phyloP scores from a whole-genome alignment of 495 filamentous ascomycete genomes.

The Penicillium waksmanii region DNA sequence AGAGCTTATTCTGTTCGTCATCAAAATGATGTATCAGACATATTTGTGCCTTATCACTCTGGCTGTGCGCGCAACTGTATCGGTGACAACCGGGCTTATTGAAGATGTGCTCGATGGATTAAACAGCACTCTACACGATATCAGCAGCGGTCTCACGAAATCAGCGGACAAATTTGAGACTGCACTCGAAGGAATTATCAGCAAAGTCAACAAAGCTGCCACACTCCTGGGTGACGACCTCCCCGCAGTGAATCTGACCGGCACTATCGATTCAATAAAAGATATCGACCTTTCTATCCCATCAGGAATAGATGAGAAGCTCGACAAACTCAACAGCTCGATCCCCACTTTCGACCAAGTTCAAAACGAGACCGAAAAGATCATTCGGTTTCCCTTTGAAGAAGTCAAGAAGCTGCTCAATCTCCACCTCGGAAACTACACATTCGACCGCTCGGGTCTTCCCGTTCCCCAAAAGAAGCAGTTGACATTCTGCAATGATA shows the following conservation, averaged over 20 bases:
- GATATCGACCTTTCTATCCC: slow-evolving; percentile 64
- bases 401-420: slow-evolving; percentile 72
- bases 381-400: slow-evolving; percentile 79
- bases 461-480: slow-evolving; percentile 79
- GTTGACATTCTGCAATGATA: slow-evolving; percentile 85
- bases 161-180: slow-evolving; percentile 60
- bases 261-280: slow-evolving; percentile 64
- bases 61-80: slow-evolving; percentile 74
- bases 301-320: slow-evolving; percentile 59
- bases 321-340: slow-evolving; percentile 70
- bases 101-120: slow-evolving; percentile 72
- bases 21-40: slow-evolving; percentile 85
- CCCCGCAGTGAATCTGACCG: slow-evolving; percentile 62
- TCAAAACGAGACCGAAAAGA: slow-evolving; percentile 71
- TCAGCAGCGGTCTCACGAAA: slow-evolving; percentile 64
- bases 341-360: slow-evolving; percentile 85
- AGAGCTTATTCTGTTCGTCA: slow-evolving; percentile 83
- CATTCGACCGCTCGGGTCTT: slow-evolving; percentile 75
- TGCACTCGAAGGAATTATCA: slow-evolving; percentile 61
- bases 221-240: slow-evolving; percentile 38
- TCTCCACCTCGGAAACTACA: slow-evolving; percentile 65
- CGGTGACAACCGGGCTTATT: slow-evolving; percentile 67
- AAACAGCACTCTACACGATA: slow-evolving; percentile 68
- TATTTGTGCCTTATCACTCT: slow-evolving; percentile 86
- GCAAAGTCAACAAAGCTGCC: slow-evolving; percentile 43